phyloP scores from a whole-genome alignment of 83 land plant species.

The Isoetes engelmannii region DNA sequence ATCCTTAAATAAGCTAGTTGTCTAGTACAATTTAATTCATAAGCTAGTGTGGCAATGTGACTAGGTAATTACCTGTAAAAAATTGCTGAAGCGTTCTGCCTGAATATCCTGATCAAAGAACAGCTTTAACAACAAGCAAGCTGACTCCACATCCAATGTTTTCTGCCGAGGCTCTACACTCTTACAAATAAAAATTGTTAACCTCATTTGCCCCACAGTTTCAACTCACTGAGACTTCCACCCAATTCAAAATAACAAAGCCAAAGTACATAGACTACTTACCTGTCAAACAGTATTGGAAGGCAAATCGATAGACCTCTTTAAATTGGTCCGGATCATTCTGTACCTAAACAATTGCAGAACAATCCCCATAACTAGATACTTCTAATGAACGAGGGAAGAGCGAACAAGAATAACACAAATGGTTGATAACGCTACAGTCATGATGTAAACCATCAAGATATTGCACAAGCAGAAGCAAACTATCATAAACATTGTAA shows the following conservation, averaged over 20 bases:
- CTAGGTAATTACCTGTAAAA: conserved; percentile 47
- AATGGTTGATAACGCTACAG: not conserved
- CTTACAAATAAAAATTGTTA: not conserved
- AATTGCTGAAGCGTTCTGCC: conserved; percentile 50
- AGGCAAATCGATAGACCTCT: conserved; percentile 68
- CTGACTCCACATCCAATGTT: conserved; percentile 72
- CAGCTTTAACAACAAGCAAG: conserved; percentile 72
- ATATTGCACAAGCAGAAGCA: no score
- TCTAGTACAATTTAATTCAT: no score
- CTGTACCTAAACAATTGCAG: not conserved
- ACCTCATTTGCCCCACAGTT: conserved; percentile 36
- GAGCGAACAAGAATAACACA: not conserved
- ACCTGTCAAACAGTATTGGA: conserved; percentile 89
- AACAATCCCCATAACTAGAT: no score
- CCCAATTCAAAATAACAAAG: not conserved
- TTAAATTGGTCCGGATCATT: conserved; percentile 42
- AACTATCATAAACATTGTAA: no score
- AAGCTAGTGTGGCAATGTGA: no score
- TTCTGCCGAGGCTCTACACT: conserved; percentile 52
- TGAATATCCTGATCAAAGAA: conserved; percentile 66
- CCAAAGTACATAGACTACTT: not conserved
- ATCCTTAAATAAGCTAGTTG: no score
- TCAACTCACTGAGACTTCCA: not conserved
- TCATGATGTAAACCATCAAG: not conserved
- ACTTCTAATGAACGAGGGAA: no score